Conservation (phyloP, 495 filamentous ascomycete genomes). For the Trichoderma virens region DNA sequence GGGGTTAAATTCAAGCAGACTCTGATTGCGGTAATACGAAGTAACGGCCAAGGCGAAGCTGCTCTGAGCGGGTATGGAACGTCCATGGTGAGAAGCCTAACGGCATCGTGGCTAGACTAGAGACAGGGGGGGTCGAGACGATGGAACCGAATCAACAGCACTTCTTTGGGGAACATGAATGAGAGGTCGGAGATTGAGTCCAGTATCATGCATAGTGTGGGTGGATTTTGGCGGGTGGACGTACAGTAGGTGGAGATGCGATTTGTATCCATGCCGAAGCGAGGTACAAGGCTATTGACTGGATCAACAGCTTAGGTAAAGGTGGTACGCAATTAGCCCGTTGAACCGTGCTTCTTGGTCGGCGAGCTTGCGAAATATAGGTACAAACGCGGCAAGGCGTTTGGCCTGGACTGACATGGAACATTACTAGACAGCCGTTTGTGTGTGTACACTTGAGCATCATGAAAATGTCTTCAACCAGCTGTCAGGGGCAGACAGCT, state of each 20-base stretch:
- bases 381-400: slow-evolving; percentile 2
- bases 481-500: background rate
- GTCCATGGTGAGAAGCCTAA: background rate
- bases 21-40: background rate
- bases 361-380: background rate
- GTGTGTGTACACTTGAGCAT: background rate
- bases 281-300: background rate
- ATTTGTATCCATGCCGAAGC: background rate
- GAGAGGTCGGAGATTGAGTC: background rate
- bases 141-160: background rate
- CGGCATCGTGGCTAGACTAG: background rate
- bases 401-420: background rate
- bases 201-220: slow-evolving; percentile 5
- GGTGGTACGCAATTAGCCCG: background rate
- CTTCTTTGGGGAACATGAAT: background rate
- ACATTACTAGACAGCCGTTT: background rate
- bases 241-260: background rate
- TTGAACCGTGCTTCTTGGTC: background rate
- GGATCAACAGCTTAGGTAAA: background rate
- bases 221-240: background rate
- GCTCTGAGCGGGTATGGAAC: background rate
- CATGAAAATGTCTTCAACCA: background rate
- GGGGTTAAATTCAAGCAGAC: background rate
- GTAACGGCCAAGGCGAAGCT: background rate
- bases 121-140: background rate